A percentile compares a stretch with the other conserved stretches of the same genome.
phyloP scores from a whole-genome alignment of 176 grass and related monocot genomes.

The Ananas comosus region DNA sequence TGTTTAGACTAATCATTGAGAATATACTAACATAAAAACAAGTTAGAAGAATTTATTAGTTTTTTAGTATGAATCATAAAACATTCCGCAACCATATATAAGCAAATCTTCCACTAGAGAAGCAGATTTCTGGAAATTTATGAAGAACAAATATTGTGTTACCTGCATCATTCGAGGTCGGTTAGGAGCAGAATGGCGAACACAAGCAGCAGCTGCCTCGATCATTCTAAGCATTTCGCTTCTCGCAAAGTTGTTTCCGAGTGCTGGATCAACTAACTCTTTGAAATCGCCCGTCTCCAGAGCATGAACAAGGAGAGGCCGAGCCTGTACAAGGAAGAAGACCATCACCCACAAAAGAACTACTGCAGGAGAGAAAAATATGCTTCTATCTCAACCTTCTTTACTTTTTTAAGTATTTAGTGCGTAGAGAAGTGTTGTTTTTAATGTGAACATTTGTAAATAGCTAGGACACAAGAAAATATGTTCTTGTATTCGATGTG shows the following conservation, averaged over 20 bases:
- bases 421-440: no score
- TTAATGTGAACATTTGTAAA: no score
- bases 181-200: constrained; percentile 64
- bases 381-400: no score
- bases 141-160: neutral
- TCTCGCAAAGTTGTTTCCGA: constrained; percentile 35
- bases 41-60: no score
- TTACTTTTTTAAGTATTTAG: no score
- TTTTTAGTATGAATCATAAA: neutral
- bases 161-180: constrained; percentile 70
- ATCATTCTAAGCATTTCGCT: constrained; percentile 60
- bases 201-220: constrained; percentile 57
- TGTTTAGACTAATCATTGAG: no score
- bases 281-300: constrained; percentile 43
- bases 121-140: neutral
- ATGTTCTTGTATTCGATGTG: no score
- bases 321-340: constrained; percentile 29
- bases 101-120: neutral
- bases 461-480: no score
- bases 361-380: no score
- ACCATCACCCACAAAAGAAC: no score
- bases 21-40: no score
- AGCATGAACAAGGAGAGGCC: constrained; percentile 48
- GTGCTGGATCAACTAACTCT: constrained; percentile 49
- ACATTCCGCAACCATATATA: neutral